phyloP scores from a whole-genome alignment of 805 yeast genomes.

The Candida taoyuanica region DNA sequence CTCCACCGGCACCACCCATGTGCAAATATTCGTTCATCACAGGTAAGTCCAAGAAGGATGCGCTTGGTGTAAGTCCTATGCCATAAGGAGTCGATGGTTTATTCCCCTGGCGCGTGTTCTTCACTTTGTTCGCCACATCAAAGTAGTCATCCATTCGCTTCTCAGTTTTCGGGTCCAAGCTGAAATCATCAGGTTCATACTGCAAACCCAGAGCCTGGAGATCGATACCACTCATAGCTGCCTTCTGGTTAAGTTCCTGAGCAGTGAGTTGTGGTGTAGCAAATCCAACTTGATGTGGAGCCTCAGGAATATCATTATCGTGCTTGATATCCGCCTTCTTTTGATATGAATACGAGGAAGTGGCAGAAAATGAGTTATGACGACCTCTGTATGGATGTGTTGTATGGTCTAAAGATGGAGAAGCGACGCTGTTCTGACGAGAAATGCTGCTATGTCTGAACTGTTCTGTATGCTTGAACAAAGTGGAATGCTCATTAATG shows the following conservation, averaged over 20 bases:
- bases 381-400: constrained; percentile 27
- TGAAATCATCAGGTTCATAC: constrained; percentile 22
- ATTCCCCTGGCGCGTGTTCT: background rate
- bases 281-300: constrained; percentile 71
- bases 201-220: constrained; percentile 33
- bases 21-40: constrained; percentile 36
- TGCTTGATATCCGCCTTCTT: constrained; percentile 9
- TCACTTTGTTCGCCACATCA: background rate
- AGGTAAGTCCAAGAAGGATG: constrained; percentile 30
- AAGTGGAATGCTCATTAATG: constrained; percentile 23
- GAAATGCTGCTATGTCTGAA: constrained; percentile 2
- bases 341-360: constrained; percentile 35
- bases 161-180: constrained; percentile 20
- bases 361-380: constrained; percentile 42
- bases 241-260: constrained; percentile 34
- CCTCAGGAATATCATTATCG: constrained; percentile 29
- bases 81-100: constrained; percentile 22
- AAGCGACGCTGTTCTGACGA: constrained; percentile 6
- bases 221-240: constrained; percentile 35
- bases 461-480: constrained; percentile 27
- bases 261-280: constrained; percentile 74
- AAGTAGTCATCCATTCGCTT: constrained; percentile 13
- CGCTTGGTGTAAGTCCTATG: constrained; percentile 24
- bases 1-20: constrained; percentile 37
- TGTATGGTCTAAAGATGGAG: background rate